These are phyloP conservation scores for Scheffersomyces coipomensis DNA, from an alignment of 805 yeast species.

Conservation along the genomic window DNA sequence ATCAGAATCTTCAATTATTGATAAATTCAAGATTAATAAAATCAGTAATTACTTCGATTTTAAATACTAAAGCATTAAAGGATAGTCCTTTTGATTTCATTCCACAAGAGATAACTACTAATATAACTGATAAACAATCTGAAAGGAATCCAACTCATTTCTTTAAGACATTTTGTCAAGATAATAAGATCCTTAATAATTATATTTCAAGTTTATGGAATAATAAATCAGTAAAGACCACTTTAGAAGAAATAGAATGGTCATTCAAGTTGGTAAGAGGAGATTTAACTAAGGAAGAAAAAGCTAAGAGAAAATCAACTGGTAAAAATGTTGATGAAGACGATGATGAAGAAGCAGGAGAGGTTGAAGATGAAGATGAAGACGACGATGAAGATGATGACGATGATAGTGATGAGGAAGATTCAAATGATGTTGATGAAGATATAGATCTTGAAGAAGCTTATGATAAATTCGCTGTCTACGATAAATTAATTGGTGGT, in stretches of 20 bases:
- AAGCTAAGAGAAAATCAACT: constrained; percentile 19
- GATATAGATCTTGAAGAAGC: constrained; percentile 23
- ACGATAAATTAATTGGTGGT: constrained; percentile 41
- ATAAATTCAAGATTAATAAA: constrained; percentile 33
- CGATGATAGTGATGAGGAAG: constrained; percentile 15
- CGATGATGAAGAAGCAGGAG: constrained; percentile 13
- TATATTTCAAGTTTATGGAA: constrained; percentile 50
- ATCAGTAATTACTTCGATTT: constrained; percentile 21
- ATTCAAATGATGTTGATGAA: constrained; percentile 8
- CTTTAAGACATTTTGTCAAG: constrained; percentile 40
- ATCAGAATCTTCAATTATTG: constrained; percentile 19
- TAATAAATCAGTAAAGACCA: constrained; percentile 33
- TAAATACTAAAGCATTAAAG: constrained; percentile 27
- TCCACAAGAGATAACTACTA: constrained; percentile 20
- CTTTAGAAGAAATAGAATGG: constrained; percentile 41
- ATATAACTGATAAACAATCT: constrained; percentile 24
- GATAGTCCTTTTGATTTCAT: constrained; percentile 35
- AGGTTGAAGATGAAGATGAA: constrained; percentile 14
- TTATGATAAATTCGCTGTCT: constrained; percentile 31
- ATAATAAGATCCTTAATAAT: constrained; percentile 40
- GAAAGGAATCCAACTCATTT: constrained; percentile 47
- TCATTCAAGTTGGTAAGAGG: constrained; percentile 48
- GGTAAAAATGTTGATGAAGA: constrained; percentile 11
- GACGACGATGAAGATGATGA: constrained; percentile 21
- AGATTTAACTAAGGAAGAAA: constrained; percentile 38